Conservation (phyloP, 2,329 filamentous ascomycete genomes). For the Hymenoscyphus occultus region DNA sequence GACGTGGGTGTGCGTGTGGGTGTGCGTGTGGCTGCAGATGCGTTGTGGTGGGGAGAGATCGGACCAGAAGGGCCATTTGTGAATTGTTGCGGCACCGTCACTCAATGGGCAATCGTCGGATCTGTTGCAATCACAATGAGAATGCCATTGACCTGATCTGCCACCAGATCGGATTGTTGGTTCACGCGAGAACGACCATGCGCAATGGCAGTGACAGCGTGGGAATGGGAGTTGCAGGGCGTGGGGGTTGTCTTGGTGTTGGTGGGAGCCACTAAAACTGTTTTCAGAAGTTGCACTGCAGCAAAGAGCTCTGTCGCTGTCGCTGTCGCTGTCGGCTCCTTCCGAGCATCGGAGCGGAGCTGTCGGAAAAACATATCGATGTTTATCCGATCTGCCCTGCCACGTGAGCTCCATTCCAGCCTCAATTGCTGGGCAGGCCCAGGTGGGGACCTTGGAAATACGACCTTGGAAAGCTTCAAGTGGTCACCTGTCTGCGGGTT, state of each 20-base stretch:
- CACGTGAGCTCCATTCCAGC: not conserved
- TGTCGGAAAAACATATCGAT: no score
- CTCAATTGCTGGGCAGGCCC: not conserved
- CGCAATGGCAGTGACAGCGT: no score
- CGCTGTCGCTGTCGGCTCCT: not conserved
- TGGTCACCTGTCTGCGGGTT: not conserved
- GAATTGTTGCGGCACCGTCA: not conserved
- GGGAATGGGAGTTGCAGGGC: not conserved
- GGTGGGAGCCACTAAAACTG: not conserved
- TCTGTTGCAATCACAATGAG: not conserved
- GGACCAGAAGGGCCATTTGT: not conserved
- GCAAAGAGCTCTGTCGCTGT: no score
- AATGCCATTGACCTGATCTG: not conserved
- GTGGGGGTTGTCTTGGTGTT: not conserved
- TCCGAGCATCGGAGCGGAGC: not conserved
- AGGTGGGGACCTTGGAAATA: not conserved
- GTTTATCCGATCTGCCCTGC: not conserved
- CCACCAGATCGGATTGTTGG: no score
- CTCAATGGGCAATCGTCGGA: not conserved
- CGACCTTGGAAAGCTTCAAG: not conserved
- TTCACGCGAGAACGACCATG: no score
- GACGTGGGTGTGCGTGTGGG: no score
- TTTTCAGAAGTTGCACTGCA: not conserved
- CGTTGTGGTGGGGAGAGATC: not conserved
- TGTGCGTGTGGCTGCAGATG: not conserved